Percentiles rank a stretch among this genome's conserved stretches.
phyloP scores from a whole-genome alignment of 1,284 basidiomycete genomes.

The Sutorius eximius region DNA sequence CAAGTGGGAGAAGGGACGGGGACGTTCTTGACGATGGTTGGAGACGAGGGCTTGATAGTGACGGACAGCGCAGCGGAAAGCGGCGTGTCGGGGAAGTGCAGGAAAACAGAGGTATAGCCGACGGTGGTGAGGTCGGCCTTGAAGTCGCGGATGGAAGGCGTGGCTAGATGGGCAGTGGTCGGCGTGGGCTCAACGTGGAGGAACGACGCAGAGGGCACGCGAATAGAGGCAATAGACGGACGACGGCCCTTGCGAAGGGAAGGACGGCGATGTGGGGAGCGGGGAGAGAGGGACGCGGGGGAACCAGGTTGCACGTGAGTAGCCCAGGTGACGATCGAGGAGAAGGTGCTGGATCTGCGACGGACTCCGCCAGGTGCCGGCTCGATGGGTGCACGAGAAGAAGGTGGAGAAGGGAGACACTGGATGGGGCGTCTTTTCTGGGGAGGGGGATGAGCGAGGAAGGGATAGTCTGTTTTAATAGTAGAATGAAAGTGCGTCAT shows the following conservation, averaged over 20 bases:
- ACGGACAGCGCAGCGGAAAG: conserved; percentile 37
- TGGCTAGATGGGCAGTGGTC: conserved; percentile 35
- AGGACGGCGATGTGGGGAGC: conserved; percentile 43
- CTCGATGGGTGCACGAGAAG: conserved; percentile 11
- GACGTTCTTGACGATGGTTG: neutral
- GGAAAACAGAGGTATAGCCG: conserved; percentile 65
- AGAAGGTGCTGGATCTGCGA: conserved; percentile 40
- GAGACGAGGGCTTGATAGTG: conserved; percentile 15
- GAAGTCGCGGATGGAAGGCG: conserved; percentile 45
- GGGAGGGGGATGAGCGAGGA: conserved; percentile 44
- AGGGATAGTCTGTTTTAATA: conserved; percentile 34
- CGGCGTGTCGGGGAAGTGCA: conserved; percentile 55
- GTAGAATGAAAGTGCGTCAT: conserved; percentile 14
- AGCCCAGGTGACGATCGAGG: conserved; percentile 54
- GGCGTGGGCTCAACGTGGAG: conserved; percentile 43
- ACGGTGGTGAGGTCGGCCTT: conserved; percentile 53
- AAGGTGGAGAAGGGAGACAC: conserved; percentile 22
- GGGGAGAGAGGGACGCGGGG: conserved; percentile 52
- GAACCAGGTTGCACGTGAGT: conserved; percentile 66
- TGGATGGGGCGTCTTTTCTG: conserved; percentile 32
- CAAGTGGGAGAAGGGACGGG: conserved; percentile 13
- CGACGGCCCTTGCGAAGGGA: conserved; percentile 37
- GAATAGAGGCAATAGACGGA: conserved; percentile 35
- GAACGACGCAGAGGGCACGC: conserved; percentile 44
- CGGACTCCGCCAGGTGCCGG: conserved; percentile 9